A percentile compares a stretch with the other conserved stretches of the same genome.
Evolutionary conservation across 805 yeast genomes (phyloP).

Genomic region (Teunomyces pallodes): DNA sequence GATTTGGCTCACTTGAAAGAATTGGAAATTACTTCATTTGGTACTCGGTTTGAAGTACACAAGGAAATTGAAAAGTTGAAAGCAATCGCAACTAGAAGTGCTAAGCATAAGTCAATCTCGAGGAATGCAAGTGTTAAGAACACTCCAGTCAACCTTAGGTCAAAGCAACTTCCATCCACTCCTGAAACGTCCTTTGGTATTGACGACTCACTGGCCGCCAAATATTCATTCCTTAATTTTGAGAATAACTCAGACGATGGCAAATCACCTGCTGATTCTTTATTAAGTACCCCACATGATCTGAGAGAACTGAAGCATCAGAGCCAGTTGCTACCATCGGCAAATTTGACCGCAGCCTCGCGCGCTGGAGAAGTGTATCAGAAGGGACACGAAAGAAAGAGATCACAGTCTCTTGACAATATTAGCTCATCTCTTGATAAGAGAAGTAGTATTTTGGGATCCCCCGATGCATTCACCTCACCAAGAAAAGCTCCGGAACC

Average conservation of each 20-base stretch:
- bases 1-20: conserved; percentile 87
- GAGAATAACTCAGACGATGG: conserved; percentile 18
- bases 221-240: conserved; percentile 2
- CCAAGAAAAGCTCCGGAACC: conserved; percentile 77
- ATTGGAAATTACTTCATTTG: conserved; percentile 87
- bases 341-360: conserved; percentile 5
- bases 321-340: conserved; percentile 8
- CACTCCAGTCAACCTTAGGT: neutral
- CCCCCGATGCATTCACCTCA: conserved; percentile 46
- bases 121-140: conserved; percentile 9
- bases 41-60: conserved; percentile 88
- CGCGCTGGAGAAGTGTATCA: neutral
- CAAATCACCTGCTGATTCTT: conserved; percentile 10
- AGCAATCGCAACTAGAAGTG: conserved; percentile 17
- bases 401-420: conserved; percentile 53
- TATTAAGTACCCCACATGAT: neutral
- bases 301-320: conserved; percentile 1
- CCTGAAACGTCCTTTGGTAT: neutral
- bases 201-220: neutral
- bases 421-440: conserved; percentile 11
- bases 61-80: conserved; percentile 79
- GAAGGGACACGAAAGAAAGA: conserved; percentile 42
- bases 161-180: neutral
- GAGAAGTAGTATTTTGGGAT: conserved; percentile 15
- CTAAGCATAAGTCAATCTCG: conserved; percentile 10